Evolutionary conservation across 306 rosid species (phyloP), one percentile per base, ranked within the genome.

Genomic region (Cucumis hystrix): DNA sequence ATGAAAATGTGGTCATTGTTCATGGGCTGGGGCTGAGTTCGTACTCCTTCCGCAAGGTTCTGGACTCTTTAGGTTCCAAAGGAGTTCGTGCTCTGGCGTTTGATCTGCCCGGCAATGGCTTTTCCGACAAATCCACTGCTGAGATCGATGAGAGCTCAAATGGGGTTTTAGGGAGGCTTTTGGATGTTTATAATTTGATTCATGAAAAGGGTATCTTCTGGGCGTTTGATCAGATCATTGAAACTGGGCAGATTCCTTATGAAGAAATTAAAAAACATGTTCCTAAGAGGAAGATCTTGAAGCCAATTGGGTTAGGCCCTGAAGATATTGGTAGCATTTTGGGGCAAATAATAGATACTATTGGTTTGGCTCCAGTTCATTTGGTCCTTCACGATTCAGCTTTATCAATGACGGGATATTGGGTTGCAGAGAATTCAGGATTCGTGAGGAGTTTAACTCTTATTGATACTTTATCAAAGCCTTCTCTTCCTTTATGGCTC

Each of bases 151-250:
- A 88, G 35, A 89, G 83, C 35, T 51, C 71, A 14, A 73, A 70
- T 16, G 97, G 93, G 87, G 16, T 85, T 80, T 80, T 92, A 2
- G 96, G 89, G 82, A 89, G 96, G 93, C 82, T 95, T 80, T 63
- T 75, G 83, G 88, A 86, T 82, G 89, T 92, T 39, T 91, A 84
- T 45, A 60, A 85, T 73, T 96, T 90, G 73, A 92, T 95, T 75
- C 85, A 87, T 54, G 97, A 92, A 45, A 90, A 86, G 81, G 99
- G 99, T 47, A 6, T 95, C 55, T 95, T 95, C 59, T 95, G 93
- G 96, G 99, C 99, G 10, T 92, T 95, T 84, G 99, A 95, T 95
- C 89, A 85, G 79, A 86, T 95, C 18, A 74, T 95, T 16, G 97
- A 86, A 83, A 95, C 99, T 17, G 99, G 99, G 80, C 92, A 92